These are phyloP conservation scores for sunflower (Helianthus annuus) DNA, from an alignment of 129 eudicot species.

Conservation along the genomic window DNA sequence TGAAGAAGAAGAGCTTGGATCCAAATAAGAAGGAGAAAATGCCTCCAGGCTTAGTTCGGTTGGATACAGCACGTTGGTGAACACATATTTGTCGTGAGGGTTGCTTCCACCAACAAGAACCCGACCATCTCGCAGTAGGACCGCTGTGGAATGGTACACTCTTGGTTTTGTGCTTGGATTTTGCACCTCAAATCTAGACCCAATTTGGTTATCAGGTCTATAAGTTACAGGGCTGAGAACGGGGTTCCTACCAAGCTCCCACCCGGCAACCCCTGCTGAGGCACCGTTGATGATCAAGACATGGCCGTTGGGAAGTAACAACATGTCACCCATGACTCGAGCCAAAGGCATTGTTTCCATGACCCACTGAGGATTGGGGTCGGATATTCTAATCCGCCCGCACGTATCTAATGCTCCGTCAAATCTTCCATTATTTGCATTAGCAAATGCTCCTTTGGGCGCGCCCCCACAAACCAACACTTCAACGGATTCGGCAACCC, in stretches of 20 bases:
- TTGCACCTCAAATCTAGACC: slow-evolving; percentile 53
- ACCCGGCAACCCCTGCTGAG: slow-evolving; percentile 55
- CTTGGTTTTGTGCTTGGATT: slow-evolving; percentile 50
- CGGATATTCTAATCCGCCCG: slow-evolving; percentile 1
- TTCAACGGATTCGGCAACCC: background rate
- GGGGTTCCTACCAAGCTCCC: slow-evolving; percentile 65
- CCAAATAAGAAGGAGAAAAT: slow-evolving; percentile 66
- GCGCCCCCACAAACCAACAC: slow-evolving; percentile 19
- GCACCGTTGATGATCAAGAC: slow-evolving; percentile 63
- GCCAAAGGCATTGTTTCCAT: slow-evolving; percentile 21
- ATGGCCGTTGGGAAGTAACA: slow-evolving; percentile 8
- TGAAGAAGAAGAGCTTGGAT: slow-evolving; percentile 22
- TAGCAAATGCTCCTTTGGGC: slow-evolving; percentile 16
- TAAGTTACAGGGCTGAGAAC: slow-evolving; percentile 57
- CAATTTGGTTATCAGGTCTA: slow-evolving; percentile 28
- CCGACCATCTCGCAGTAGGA: slow-evolving; percentile 56
- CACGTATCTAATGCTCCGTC: slow-evolving; percentile 6
- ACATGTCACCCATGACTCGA: slow-evolving; percentile 1
- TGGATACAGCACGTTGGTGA: slow-evolving; percentile 53
- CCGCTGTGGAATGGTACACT: slow-evolving; percentile 64
- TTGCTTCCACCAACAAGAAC: slow-evolving; percentile 72
- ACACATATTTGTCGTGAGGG: slow-evolving; percentile 54
- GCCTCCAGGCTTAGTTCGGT: slow-evolving; percentile 76
- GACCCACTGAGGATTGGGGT: slow-evolving; percentile 8
- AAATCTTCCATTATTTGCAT: background rate